Evolutionary conservation across 805 yeast species (phyloP), one percentile per base, ranked within the genome.

Genomic region (Kodamaea neixiangensis): DNA sequence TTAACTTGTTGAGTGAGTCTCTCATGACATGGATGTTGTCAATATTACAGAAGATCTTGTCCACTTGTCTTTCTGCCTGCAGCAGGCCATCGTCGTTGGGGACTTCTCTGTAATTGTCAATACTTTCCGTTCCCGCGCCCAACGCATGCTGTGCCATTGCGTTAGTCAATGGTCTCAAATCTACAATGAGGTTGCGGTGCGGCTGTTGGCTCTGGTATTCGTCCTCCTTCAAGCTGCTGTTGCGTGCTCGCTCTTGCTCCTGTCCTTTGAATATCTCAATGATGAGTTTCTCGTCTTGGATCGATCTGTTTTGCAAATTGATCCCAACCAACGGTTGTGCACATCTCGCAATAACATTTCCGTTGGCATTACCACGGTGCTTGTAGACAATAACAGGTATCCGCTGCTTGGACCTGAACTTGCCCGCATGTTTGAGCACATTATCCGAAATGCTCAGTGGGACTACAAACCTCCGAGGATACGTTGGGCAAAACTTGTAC

Each of bases 121-220:
- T 88, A 57, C 81, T 86, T 64, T 94, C 99, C 0, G 97, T 87
- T 0, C 99, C 99, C n/a, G 97, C 99, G 10, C 99, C 99, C 13
- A 94, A 70, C 0, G 98, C 98, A 43, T 89, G 89, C 61, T 94
- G 98, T 0, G 97, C 98, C 81, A 91, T 81, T 6, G 98, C 98
- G 67, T 94, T 94, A 0, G 97, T 87, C 20, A 91, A 67, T 0
- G 99, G 99, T 50, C 99, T 75, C 18, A 96, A 87, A 70, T 94
- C 99, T 3, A 90, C 93, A 25, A 94, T 84, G 22, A 94, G 67
- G 61, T 92, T 78, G 61, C 58, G 65, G 67, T 72, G 72, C 5
- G 76, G 75, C 54, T 72, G 76, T 15, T 59, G 61, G 43, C 40
- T 50, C 13, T 58, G 60, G 40, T 62, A 58, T 5, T 63, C 71